Conservation (phyloP, 768 basidiomycete genomes). For the Pisolithus microcarpus region DNA sequence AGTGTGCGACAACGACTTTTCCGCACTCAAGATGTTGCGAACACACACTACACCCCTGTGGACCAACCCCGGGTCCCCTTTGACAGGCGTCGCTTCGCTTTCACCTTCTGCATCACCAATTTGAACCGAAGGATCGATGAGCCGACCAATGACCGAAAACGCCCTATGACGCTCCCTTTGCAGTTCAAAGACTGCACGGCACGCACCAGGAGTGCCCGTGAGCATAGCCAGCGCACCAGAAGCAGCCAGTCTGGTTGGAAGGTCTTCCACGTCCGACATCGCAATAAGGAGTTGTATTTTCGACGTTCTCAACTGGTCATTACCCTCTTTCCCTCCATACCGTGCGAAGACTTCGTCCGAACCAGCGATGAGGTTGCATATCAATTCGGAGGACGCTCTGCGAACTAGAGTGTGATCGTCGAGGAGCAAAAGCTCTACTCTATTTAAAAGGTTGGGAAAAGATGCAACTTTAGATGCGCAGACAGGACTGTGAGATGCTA, state of each 20-base stretch:
- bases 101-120: slow-evolving; percentile 27
- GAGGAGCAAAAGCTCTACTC: slow-evolving; percentile 65
- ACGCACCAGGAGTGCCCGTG: slow-evolving; percentile 54
- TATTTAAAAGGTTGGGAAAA: slow-evolving; percentile 52
- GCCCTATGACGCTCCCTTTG: slow-evolving; percentile 59
- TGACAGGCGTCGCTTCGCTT: slow-evolving; percentile 24
- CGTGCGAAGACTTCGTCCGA: slow-evolving; percentile 69
- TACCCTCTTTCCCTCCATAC: slow-evolving; percentile 47
- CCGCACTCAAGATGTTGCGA: slow-evolving; percentile 51
- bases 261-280: slow-evolving; percentile 79
- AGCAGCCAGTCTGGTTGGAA: slow-evolving; percentile 81
- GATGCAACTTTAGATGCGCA: slow-evolving; percentile 61
- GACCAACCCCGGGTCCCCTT: slow-evolving; percentile 53
- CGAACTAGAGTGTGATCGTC: slow-evolving; percentile 80
- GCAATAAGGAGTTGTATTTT: slow-evolving; percentile 80
- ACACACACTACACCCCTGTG: slow-evolving; percentile 77
- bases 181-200: slow-evolving; percentile 53
- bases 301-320: slow-evolving; percentile 31
- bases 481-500: slow-evolving; percentile 70
- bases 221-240: slow-evolving; percentile 84
- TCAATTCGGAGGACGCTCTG: slow-evolving; percentile 81
- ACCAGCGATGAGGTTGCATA: slow-evolving; percentile 84
- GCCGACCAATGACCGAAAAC: slow-evolving; percentile 56
- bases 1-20: slow-evolving; percentile 32
- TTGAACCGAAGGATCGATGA: slow-evolving; percentile 53